Evolutionary conservation across 2,329 filamentous ascomycete genomes (phyloP), one percentile per base, ranked within the genome.

Genomic region (Pyrenophora seminiperda): DNA sequence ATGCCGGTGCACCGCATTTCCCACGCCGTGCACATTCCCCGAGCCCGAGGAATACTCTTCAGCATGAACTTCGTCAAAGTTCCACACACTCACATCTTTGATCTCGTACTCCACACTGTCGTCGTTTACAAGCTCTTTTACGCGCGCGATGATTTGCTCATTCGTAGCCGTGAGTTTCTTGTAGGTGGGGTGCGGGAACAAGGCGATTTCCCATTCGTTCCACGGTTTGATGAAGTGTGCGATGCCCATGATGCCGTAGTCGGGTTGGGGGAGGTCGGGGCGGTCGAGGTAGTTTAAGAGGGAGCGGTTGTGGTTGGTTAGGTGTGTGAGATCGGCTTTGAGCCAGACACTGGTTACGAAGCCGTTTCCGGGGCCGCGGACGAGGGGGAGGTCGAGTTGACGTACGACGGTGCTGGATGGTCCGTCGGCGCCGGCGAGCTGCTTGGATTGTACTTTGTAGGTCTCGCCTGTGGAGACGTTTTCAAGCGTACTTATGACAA

Each of bases 1-100:
- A 58, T 78, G 76, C 1, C 76, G 77, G 53, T 78, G 75, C 3
- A 41, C 38, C 0, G 49, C 24, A n/a, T 38, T 39, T 14, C 49
- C 40, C 18, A 48, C 18, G 13, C 36, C 44, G 27, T 48, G 46
- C 4, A 48, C 46, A 22, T 48, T 42, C 15, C 43, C 38, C 15
- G 38, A 41, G 6, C 37, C 38, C 2, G 13, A 22, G 1, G 46
- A 48, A 4, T 42, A 48, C 3, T 42, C 10, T 32, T 48, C 18
- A 2, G 46, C 46, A 15, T 48, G 37, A 4, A 48, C 46, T 32
- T 50, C 47, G 14, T 50, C 40, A 29, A 50, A 43, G 19, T 31
- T 43, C 47, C 47, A 50, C 6, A 20, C 33, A 18, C 47, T 50
- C 18, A 44, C 38, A 4, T 50, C 40, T 7, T 43, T 50, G 18